Base-by-base conservation (phyloP, 2,329 filamentous ascomycete genomes). In the Podosphaera leucotricha region DNA sequence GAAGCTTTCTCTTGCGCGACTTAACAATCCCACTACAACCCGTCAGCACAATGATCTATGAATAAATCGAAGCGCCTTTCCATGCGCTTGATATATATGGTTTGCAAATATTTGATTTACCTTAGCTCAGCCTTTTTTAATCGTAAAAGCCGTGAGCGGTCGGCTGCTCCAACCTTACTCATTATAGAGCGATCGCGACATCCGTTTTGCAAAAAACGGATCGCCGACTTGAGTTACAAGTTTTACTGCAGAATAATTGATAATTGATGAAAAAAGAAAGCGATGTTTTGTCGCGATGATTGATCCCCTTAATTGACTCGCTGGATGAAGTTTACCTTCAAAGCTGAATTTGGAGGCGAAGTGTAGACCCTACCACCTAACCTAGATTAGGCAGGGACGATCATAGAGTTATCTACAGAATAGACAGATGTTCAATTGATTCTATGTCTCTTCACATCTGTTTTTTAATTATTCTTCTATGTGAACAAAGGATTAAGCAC, bases 1-100 rank as follows among this genome's bases (percentile, higher is more conserved):
- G 78, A 60, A 93, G 71, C 70, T 92, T 92, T 63, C 83, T 77
- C 73, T 92, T 90, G 64, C 82, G 80, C 70, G 80, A 83, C 63
- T 70, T 71, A 68, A 80, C 73, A 71, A 79, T 77, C 71, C 71
- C 68, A 64, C 75, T 80, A 59, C 47, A 53, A 49, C 49, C 20
- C 6, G 48, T 61, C 59, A 57, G 52, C 47, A 55, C 44, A 26
- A 22, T 51, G 38, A 47, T 44, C 51, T 40, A 36, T 43, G 46
- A 37, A 52, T 50, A 45, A 44, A 51, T 53, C 47, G 47, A 54
- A 48, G 49, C 49, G 48, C 44, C 41, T 15, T 19, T 35, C 6
- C 42, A 48, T 44, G 56, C 54, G 53, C 52, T 51, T 49, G 50
- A 45, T 26, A 49, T 43, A 33, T 33, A 44, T 44, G 18, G 4